Conservation (phyloP, 805 yeast species). For the Yamadazyma laniorum region DNA sequence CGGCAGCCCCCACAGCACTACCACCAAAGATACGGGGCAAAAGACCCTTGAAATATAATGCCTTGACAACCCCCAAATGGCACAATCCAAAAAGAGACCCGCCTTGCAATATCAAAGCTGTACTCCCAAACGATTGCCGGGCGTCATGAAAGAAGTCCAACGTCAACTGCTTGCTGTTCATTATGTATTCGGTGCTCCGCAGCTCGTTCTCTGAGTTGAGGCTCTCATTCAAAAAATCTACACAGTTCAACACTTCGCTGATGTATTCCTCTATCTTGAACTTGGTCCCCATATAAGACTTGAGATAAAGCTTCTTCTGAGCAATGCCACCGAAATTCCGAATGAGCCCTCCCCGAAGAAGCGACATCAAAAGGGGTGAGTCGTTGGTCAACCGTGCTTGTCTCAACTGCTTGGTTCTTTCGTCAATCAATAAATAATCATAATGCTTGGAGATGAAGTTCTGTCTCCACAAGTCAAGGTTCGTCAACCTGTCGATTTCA, state of each 20-base stretch:
- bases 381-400: slow-evolving; percentile 63
- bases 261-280: slow-evolving; percentile 83
- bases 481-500: slow-evolving; percentile 49
- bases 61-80: slow-evolving; percentile 89
- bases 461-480: slow-evolving; percentile 64
- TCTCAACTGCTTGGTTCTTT: slow-evolving; percentile 60
- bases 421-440: slow-evolving; percentile 80
- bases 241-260: slow-evolving; percentile 66
- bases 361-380: slow-evolving; percentile 55
- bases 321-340: slow-evolving; percentile 92
- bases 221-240: slow-evolving; percentile 57
- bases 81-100: slow-evolving; percentile 93
- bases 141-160: slow-evolving; percentile 82
- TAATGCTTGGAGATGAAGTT: slow-evolving; percentile 78
- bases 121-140: slow-evolving; percentile 82
- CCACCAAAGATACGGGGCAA: slow-evolving; percentile 88
- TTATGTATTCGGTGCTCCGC: slow-evolving; percentile 32
- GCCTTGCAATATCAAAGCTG: slow-evolving; percentile 90
- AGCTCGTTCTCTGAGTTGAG: slow-evolving; percentile 22
- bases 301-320: slow-evolving; percentile 71
- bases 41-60: slow-evolving; percentile 68
- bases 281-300: slow-evolving; percentile 87
- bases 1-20: slow-evolving; percentile 90
- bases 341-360: slow-evolving; percentile 77
- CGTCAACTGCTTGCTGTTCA: slow-evolving; percentile 55